Evolutionary conservation across 805 yeast genomes (phyloP).

Genomic region (Candida chauliodis): DNA sequence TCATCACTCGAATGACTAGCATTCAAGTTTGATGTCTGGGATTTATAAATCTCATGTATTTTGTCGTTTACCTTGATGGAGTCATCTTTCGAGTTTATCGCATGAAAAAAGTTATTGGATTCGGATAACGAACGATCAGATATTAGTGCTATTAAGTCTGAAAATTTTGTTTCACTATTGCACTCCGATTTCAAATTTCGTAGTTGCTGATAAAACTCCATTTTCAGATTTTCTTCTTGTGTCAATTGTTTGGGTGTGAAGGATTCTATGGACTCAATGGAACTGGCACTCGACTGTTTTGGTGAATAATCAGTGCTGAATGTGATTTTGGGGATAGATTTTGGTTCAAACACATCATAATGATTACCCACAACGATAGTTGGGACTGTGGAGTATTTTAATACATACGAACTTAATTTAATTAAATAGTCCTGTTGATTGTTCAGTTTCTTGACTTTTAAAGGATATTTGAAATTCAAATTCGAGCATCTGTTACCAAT

Average conservation of each 20-base stretch:
- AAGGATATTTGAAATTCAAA: slow-evolving; percentile 41
- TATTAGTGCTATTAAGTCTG: slow-evolving; percentile 7
- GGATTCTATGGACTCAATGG: slow-evolving; percentile 10
- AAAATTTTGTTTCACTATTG: slow-evolving; percentile 7
- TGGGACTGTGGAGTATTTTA: slow-evolving; percentile 39
- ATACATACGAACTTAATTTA: slow-evolving; percentile 34
- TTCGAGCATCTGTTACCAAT: slow-evolving; percentile 38
- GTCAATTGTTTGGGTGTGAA: slow-evolving; percentile 2
- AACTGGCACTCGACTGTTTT: background rate
- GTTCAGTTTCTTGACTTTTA: slow-evolving; percentile 19
- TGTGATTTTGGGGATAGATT: slow-evolving; percentile 1
- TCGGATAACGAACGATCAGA: slow-evolving; percentile 26
- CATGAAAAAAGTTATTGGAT: slow-evolving; percentile 21
- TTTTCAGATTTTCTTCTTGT: slow-evolving; percentile 4
- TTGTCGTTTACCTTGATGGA: slow-evolving; percentile 23
- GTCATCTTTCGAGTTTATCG: slow-evolving; percentile 19
- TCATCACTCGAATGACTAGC: slow-evolving; percentile 1
- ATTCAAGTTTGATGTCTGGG: slow-evolving; percentile 13
- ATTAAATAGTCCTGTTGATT: slow-evolving; percentile 28
- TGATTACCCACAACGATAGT: slow-evolving; percentile 30
- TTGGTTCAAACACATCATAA: background rate
- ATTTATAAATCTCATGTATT: slow-evolving; percentile 34
- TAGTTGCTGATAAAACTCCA: background rate
- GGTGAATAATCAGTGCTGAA: slow-evolving; percentile 1
- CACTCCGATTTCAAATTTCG: background rate